These are phyloP conservation scores for Tylopilus intermedius DNA, from an alignment of 768 basidiomycete genomes.

Conservation along the genomic window DNA sequence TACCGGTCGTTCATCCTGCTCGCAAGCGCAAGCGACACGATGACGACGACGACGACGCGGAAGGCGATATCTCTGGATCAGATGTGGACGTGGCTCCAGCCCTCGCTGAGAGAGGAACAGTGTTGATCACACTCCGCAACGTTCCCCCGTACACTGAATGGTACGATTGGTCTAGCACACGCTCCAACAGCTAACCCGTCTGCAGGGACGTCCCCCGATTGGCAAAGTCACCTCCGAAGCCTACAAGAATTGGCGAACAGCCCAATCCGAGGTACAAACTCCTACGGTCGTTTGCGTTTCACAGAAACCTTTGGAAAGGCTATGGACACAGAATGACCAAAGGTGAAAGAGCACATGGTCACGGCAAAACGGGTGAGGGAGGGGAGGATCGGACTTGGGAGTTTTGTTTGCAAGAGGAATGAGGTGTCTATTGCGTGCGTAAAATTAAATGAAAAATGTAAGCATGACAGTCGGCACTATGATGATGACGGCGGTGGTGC, in stretches of 20 bases:
- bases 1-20: slow-evolving; percentile 39
- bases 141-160: slow-evolving; percentile 84
- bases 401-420: slow-evolving; percentile 49
- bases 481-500: slow-evolving; percentile 7
- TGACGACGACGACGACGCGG: slow-evolving; percentile 45
- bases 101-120: slow-evolving; percentile 51
- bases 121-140: slow-evolving; percentile 85
- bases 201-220: slow-evolving; percentile 71
- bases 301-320: slow-evolving; percentile 65
- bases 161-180: slow-evolving; percentile 36
- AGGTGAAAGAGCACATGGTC: slow-evolving; percentile 68
- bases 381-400: slow-evolving; percentile 88
- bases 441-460: slow-evolving; percentile 7
- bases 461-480: slow-evolving; percentile 12
- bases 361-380: slow-evolving; percentile 62
- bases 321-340: slow-evolving; percentile 96
- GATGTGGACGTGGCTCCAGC: slow-evolving; percentile 10
- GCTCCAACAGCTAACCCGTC: slow-evolving; percentile 6
- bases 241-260: slow-evolving; percentile 38
- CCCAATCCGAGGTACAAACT: slow-evolving; percentile 66
- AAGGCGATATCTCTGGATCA: slow-evolving; percentile 10
- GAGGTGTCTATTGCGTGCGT: background rate
- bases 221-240: slow-evolving; percentile 67
- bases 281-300: slow-evolving; percentile 77
- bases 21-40: slow-evolving; percentile 42